A percentile compares a stretch with the other conserved stretches of the same genome.
Conservation (phyloP, 2,329 filamentous ascomycete species). For the Aspergillus aculeatus region DNA sequence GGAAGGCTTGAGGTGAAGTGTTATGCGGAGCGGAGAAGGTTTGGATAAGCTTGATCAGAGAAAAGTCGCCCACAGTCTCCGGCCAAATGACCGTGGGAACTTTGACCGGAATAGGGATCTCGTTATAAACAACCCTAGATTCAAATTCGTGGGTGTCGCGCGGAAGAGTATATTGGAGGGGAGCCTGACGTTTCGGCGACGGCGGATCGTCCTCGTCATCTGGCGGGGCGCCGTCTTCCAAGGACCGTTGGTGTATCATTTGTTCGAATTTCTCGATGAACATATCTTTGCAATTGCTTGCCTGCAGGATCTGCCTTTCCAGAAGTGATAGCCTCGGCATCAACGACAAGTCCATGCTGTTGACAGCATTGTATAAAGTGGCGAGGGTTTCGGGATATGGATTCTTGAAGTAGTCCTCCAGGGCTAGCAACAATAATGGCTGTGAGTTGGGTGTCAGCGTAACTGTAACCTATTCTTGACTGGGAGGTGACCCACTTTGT, state of each 20-base stretch:
- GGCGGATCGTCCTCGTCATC: constrained; percentile 36
- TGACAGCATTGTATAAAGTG: constrained; percentile 86
- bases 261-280: constrained; percentile 97
- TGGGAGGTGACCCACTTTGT: constrained; percentile 66
- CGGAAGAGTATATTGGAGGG: constrained; percentile 71
- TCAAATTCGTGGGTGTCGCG: constrained; percentile 98
- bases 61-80: constrained; percentile 97
- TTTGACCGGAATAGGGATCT: constrained; percentile 94
- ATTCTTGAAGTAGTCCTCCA: constrained; percentile 96
- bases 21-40: constrained; percentile 83
- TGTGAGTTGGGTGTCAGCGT: constrained; percentile 37
- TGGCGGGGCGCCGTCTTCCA: constrained; percentile 55
- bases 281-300: constrained; percentile 90
- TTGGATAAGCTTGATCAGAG: constrained; percentile 92
- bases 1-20: constrained; percentile 80
- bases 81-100: constrained; percentile 90
- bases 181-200: constrained; percentile 58
- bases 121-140: constrained; percentile 91
- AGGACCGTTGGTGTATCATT: constrained; percentile 81
- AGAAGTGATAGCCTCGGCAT: constrained; percentile 82
- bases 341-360: constrained; percentile 92
- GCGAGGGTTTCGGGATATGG: constrained; percentile 85
- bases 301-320: constrained; percentile 81
- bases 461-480: neutral
- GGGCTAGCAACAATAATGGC: constrained; percentile 82